Conservation (phyloP, 2,329 filamentous ascomycete species). For the Talaromyces islandicus region DNA sequence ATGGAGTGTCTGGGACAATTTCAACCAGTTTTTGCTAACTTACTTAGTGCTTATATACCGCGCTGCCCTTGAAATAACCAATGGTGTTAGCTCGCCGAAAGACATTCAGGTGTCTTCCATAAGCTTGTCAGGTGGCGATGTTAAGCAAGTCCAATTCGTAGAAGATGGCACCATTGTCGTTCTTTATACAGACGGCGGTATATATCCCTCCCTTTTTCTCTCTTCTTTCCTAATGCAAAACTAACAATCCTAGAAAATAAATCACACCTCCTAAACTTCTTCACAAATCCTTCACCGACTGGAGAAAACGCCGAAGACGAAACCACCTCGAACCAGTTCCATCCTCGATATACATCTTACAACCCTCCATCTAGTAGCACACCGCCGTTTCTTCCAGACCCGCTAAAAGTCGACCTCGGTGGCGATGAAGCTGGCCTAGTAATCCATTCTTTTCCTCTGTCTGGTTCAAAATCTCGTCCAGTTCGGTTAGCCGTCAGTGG, state of each 20-base stretch:
- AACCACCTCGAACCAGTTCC: not conserved
- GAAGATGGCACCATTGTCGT: constrained; percentile 57
- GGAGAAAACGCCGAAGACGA: not conserved
- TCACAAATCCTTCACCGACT: constrained; percentile 18
- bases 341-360: not conserved
- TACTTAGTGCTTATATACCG: constrained; percentile 56
- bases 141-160: constrained; percentile 62
- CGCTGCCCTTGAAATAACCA: constrained; percentile 47
- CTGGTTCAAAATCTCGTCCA: constrained; percentile 42
- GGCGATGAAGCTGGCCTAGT: constrained; percentile 22
- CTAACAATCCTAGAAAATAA: constrained; percentile 15
- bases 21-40: constrained; percentile 8
- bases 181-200: constrained; percentile 42
- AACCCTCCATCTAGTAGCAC: not conserved
- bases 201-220: not conserved
- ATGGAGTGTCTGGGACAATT: not conserved
- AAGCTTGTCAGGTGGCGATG: constrained; percentile 27
- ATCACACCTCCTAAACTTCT: constrained; percentile 29
- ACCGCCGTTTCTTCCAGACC: constrained; percentile 10
- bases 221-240: not conserved
- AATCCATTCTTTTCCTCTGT: constrained; percentile 42
- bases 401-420: constrained; percentile 18
- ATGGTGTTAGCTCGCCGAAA: constrained; percentile 52
- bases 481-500: constrained; percentile 51
- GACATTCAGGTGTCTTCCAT: constrained; percentile 24